Conservation (phyloP, 805 yeast genomes). For the Allodekkera sacchari region DNA sequence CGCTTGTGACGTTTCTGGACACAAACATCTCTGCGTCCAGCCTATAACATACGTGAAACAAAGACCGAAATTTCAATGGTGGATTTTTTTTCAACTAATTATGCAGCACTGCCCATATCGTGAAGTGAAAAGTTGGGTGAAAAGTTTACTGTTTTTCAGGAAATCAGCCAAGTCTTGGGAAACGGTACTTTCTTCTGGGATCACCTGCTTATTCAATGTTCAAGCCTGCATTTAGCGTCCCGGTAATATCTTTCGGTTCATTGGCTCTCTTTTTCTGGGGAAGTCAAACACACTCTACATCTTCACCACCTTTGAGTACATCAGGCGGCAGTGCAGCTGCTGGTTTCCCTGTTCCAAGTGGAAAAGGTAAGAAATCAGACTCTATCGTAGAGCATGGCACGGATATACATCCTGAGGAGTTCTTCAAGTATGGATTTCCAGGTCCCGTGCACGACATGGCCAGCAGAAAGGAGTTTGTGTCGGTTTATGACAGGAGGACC, state of each 20-base stretch:
- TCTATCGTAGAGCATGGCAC: slow-evolving; percentile 13
- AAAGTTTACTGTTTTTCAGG: too few relatives aligned
- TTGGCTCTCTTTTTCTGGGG: slow-evolving; percentile 23
- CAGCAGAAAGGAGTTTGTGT: slow-evolving; percentile 65
- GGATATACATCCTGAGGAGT: slow-evolving; percentile 62
- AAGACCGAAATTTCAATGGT: too few relatives aligned
- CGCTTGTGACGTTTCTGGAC: too few relatives aligned
- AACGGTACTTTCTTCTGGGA: too few relatives aligned
- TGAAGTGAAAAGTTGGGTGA: too few relatives aligned
- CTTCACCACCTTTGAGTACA: slow-evolving; percentile 12
- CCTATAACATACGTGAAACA: too few relatives aligned
- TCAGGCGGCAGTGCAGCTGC: slow-evolving; percentile 7
- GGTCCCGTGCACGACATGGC: slow-evolving; percentile 88
- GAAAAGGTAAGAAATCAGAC: slow-evolving; percentile 2
- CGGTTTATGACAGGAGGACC: slow-evolving; percentile 78
- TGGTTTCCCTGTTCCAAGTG: slow-evolving; percentile 5
- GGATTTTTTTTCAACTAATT: too few relatives aligned
- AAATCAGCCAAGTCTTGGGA: too few relatives aligned
- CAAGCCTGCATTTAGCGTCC: slow-evolving; percentile 7
- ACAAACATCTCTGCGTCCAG: too few relatives aligned
- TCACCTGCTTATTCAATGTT: too few relatives aligned
- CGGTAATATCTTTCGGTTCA: slow-evolving; percentile 17
- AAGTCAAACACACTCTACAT: slow-evolving; percentile 12
- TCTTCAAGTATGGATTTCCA: slow-evolving; percentile 89
- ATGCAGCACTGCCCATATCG: too few relatives aligned